Base-by-base conservation (phyloP, 192 early-diverging fungal species). In the Dispira simplex region DNA sequence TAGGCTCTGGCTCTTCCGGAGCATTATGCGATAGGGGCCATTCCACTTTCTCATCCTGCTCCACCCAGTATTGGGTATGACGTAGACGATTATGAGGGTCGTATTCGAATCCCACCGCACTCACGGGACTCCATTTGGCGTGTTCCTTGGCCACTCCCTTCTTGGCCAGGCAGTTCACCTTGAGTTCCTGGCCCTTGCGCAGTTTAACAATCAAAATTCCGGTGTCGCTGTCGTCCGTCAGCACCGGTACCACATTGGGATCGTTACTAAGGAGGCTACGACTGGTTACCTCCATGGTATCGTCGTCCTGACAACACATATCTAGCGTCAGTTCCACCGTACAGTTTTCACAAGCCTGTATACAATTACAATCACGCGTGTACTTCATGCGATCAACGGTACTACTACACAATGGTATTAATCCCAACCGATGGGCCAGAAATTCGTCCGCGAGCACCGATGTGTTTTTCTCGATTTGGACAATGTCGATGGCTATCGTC, bases 141-240 rank as follows among this genome's bases (percentile, higher is more conserved):
- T 97, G 93, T 66, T 97, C 93, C 72, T 98, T 98, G 28, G 88
- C 91, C 25, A 91, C 93, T 13, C 95, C 95, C 79, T 97, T 98
- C 66, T 94, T 95, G 11, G 93, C 95, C 46, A 95, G 84, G 64
- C 92, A 93, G 56, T 88, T 83, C 44, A 98, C 67, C 46, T 87
- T 87, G 49, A 98, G 63, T 69, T 95, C 90, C 75, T 98, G 92
- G 48, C 95, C 95, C 69, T 89, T 88, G 46, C 90, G 79, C 74
- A 98, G 78, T 71, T 93, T 91, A 16, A 84, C 79, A 68, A 98
- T 81, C 44, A 93, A 74, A 43, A 95, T 83, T 21, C 92, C 92
- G 21, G 70, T 67, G 63, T 87, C 85, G 21, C 86, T 77, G 28
- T 79, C 77, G 10, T 74, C 77, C 67, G 83, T 77, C n/a, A 73